Evolutionary conservation across 352 stramenopile species (phyloP).

Genomic region (Globisporangium rhizosaccharum): DNA sequence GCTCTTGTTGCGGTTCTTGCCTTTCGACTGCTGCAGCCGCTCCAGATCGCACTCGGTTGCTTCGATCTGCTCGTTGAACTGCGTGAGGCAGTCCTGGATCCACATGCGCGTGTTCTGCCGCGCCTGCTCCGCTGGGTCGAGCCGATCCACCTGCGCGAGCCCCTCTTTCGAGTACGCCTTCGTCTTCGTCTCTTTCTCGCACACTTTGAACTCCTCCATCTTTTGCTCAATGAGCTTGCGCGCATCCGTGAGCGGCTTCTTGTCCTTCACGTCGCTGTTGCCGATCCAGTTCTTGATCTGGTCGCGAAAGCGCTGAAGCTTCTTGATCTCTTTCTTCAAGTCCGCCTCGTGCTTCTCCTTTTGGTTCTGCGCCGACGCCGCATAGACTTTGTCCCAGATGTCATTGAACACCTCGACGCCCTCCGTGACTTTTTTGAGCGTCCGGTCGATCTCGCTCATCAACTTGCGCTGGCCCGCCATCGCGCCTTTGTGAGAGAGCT

Average conservation of each 20-base stretch:
- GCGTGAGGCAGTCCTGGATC: slow-evolving; percentile 77
- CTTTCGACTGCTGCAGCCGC: slow-evolving; percentile 81
- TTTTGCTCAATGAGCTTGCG: slow-evolving; percentile 96
- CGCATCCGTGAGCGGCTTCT: slow-evolving; percentile 83
- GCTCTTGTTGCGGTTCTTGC: slow-evolving; percentile 93
- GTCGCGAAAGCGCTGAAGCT: slow-evolving; percentile 97
- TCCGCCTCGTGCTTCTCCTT: slow-evolving; percentile 99
- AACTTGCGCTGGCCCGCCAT: slow-evolving; percentile 86
- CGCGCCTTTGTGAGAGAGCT: background rate
- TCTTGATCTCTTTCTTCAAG: slow-evolving; percentile 99
- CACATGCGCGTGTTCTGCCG: slow-evolving; percentile 75
- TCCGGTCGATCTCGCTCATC: slow-evolving; percentile 96
- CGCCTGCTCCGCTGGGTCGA: slow-evolving; percentile 88
- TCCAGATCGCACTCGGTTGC: slow-evolving; percentile 79
- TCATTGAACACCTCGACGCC: slow-evolving; percentile 98
- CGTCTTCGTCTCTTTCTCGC: slow-evolving; percentile 99
- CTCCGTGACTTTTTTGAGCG: slow-evolving; percentile 99
- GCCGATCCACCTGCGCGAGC: slow-evolving; percentile 89
- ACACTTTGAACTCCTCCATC: slow-evolving; percentile 99
- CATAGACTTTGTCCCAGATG: slow-evolving; percentile 99
- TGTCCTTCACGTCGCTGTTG: slow-evolving; percentile 98
- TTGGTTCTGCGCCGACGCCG: slow-evolving; percentile 94
- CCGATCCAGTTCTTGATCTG: slow-evolving; percentile 99
- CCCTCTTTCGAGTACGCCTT: slow-evolving; percentile 99
- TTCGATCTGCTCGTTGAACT: slow-evolving; percentile 89